A percentile compares a stretch with the other conserved stretches of the same genome.
These are phyloP conservation scores for Oryza australiensis DNA, from an alignment of 176 grass and related monocot genomes.

Conservation along the genomic window DNA sequence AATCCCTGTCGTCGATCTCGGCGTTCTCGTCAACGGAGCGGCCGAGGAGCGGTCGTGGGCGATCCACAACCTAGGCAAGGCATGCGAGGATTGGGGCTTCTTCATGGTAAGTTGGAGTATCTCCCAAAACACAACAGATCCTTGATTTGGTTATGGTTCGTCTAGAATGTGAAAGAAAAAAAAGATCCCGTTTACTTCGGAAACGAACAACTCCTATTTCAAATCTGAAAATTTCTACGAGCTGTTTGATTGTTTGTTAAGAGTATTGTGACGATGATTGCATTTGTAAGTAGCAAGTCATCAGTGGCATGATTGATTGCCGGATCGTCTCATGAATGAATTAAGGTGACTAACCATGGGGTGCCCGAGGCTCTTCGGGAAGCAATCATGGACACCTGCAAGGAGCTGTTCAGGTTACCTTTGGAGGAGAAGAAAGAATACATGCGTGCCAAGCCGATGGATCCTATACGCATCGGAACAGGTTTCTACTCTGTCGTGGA, in stretches of 20 bases:
- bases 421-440: conserved; percentile 50
- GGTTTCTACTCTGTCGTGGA: conserved; percentile 59
- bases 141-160: background rate
- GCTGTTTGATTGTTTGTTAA: no score
- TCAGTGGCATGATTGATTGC: background rate
- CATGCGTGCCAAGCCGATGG: conserved; percentile 39
- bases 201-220: background rate
- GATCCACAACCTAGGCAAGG: conserved; percentile 45
- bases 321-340: background rate
- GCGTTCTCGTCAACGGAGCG: conserved; percentile 41
- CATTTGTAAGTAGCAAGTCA: background rate
- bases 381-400: conserved; percentile 25
- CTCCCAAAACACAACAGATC: background rate
- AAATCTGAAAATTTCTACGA: background rate
- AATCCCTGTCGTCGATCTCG: conserved; percentile 63
- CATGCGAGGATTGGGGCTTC: conserved; percentile 74
- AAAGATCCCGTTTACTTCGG: background rate
- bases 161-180: background rate
- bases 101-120: conserved; percentile 57
- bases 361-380: conserved; percentile 50
- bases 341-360: conserved; percentile 72
- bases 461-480: conserved; percentile 58
- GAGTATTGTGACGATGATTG: background rate
- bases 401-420: conserved; percentile 50
- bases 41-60: conserved; percentile 35